Conservation (phyloP, 2,329 filamentous ascomycete genomes). For the Paecilomyces dactylethromorphus region DNA sequence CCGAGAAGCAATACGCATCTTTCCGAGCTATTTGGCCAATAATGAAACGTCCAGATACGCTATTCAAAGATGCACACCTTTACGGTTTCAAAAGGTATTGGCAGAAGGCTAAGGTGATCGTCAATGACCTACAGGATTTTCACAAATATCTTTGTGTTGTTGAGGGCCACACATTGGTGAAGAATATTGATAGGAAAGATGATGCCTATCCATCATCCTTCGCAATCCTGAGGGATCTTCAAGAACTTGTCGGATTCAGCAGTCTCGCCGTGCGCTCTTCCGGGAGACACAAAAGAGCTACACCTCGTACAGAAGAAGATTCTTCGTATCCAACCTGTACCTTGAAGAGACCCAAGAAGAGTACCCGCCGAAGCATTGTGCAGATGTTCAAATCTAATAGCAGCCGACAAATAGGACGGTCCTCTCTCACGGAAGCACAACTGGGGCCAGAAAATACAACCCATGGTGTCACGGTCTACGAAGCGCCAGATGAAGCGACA, state of each 20-base stretch:
- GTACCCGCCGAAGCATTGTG: too few species aligned
- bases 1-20: background rate
- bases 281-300: background rate
- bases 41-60: background rate
- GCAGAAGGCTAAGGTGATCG: background rate
- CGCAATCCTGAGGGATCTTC: background rate
- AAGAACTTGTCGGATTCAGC: background rate
- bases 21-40: background rate
- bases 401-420: too few species aligned
- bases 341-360: background rate
- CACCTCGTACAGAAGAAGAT: background rate
- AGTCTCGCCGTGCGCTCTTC: background rate
- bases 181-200: background rate
- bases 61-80: background rate
- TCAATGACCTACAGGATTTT: background rate
- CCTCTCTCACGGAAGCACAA: too few species aligned
- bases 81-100: background rate
- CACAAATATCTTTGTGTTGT: background rate
- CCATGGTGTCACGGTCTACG: too few species aligned
- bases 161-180: background rate
- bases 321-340: background rate
- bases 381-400: too few species aligned
- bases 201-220: conserved; percentile 1
- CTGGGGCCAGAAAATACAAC: too few species aligned
- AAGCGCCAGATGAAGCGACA: too few species aligned